phyloP scores from a whole-genome alignment of 768 basidiomycete genomes.

The Tricholoma sp. region DNA sequence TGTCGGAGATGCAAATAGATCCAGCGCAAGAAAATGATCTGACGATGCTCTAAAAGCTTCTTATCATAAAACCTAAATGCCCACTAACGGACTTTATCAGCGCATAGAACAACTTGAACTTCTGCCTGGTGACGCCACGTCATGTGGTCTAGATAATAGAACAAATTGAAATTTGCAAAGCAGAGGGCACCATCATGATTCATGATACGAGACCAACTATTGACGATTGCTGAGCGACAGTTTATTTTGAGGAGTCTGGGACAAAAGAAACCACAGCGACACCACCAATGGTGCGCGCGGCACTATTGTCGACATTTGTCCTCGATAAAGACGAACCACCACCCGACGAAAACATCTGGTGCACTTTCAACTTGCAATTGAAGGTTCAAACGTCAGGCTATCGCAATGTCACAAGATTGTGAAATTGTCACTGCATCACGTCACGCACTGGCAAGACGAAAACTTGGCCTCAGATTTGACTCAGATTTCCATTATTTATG shows the following conservation, averaged over 20 bases:
- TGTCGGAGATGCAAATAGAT: too few species aligned
- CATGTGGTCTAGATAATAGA: constrained; percentile 21
- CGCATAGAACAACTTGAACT: constrained; percentile 20
- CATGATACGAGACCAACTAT: constrained; percentile 1
- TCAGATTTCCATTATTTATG: too few species aligned
- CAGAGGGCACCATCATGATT: constrained; percentile 24
- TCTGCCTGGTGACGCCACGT: constrained; percentile 25
- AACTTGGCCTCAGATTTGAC: too few species aligned
- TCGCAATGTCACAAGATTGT: too few species aligned
- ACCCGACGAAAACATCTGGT: constrained; percentile 12
- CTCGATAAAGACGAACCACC: constrained; percentile 22
- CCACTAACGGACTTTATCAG: constrained; percentile 10
- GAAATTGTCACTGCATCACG: too few species aligned
- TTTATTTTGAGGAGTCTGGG: not conserved
- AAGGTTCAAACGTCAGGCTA: too few species aligned
- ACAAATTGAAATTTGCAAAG: constrained; percentile 6
- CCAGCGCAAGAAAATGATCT: constrained; percentile 19
- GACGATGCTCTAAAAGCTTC: constrained; percentile 17
- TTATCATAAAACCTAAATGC: constrained; percentile 13
- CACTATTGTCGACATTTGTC: constrained; percentile 25
- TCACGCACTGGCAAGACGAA: too few species aligned
- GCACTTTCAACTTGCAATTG: constrained; percentile 24
- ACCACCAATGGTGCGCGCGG: constrained; percentile 34
- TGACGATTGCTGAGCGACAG: constrained; percentile 4
- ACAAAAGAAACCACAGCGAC: constrained; percentile 18